Base-by-base conservation (phyloP, 2,329 filamentous ascomycete species). In the Pseudogymnoascus sp. region DNA sequence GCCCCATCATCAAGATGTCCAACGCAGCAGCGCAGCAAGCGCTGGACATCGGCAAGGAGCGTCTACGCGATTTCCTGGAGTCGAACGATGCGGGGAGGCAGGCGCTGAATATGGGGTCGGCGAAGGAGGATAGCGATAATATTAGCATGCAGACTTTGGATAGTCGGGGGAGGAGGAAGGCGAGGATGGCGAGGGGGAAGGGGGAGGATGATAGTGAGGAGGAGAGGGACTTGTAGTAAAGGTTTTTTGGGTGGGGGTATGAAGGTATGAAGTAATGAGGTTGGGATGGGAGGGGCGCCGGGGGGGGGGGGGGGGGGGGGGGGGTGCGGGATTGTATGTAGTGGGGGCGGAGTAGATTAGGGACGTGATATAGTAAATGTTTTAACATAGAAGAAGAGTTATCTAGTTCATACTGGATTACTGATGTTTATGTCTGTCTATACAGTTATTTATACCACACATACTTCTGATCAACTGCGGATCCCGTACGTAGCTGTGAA, bases 1-100 rank as follows among this genome's bases (percentile, higher is more conserved):
- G 95, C 0, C 95, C 95, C 0, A 98, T 99, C 81, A 81, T 96
- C 70, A 92, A 96, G 73, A 97, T 99, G 91, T 85, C 86, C 69
- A 95, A 95, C 70, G 95, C 95, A 13, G 95, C 95, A 3, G 88
- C 86, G 60, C 83, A 83, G 67, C 95, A 99, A 78, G 95, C 90
- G 6, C 73, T 96, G 31, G 92, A 96, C 70, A 92, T 99, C 69
- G 90, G 91, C 73, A 97, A 96, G 80, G 89, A 95, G 79, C 88
- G 90, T 71, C 84, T 98, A 57, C 86, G 93, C 23, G 92, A 96
- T 34, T 97, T 97, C 72, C 82, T 98, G 65, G 90, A 93, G 78
- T 89, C 85, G 71, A 91, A 88, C n/a, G 92, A 96, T 70, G 89
- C 89, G 10, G 92, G 92, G 2, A 81, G 91, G 60, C 88, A 93